These are phyloP conservation scores for Viola pubescens DNA, from an alignment of 441 rosid species.

Conservation along the genomic window DNA sequence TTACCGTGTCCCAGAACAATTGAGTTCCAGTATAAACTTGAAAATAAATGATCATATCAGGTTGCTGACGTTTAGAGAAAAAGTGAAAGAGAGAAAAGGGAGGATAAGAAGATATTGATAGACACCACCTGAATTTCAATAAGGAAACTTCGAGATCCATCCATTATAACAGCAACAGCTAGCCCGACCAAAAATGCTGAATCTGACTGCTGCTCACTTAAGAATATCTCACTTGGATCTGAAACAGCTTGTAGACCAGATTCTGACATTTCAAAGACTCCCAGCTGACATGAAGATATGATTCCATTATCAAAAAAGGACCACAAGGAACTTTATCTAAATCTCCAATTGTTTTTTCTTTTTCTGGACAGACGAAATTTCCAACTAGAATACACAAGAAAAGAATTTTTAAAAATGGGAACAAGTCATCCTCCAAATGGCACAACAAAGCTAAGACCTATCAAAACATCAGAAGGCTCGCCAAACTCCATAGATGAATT, in stretches of 20 bases:
- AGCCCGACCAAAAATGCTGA: conserved; percentile 83
- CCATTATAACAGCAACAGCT: conserved; percentile 87
- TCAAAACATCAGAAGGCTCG: no score
- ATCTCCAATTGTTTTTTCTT: no score
- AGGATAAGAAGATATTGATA: not conserved
- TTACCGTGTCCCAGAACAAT: not conserved
- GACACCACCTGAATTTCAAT: conserved; percentile 76
- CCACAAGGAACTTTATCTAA: no score
- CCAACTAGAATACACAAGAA: no score
- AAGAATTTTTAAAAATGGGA: no score
- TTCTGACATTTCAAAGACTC: conserved; percentile 87
- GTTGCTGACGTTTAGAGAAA: not conserved
- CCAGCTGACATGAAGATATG: conserved; percentile 52
- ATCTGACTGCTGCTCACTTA: conserved; percentile 61
- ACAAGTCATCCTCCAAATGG: no score
- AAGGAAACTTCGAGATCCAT: conserved; percentile 84
- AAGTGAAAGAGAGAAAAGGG: conserved; percentile 1
- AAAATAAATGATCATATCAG: conserved; percentile 1
- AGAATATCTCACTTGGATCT: conserved; percentile 81
- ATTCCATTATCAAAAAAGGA: conserved; percentile 4
- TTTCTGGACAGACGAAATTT: no score
- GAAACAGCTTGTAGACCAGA: conserved; percentile 66
- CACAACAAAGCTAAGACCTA: no score
- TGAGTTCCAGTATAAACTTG: not conserved
- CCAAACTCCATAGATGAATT: no score